Evolutionary conservation across 257 asterid genomes (phyloP).

Genomic region (Lavandula angustifolia): DNA sequence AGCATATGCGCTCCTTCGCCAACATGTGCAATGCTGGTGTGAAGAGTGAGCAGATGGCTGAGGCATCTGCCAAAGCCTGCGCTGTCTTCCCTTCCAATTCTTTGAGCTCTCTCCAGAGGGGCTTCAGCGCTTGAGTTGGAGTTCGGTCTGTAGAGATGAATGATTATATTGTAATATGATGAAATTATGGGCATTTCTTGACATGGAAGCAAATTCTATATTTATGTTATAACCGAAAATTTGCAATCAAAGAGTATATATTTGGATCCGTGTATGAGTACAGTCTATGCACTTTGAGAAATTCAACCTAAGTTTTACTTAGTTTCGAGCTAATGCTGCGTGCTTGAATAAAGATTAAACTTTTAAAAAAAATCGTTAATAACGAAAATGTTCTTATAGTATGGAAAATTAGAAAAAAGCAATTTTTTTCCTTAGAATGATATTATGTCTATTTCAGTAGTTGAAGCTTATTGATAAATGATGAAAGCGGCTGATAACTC

Average conservation of each 20-base stretch:
- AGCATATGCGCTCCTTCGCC: slow-evolving; percentile 90
- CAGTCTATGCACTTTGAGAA: too few species aligned
- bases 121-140: slow-evolving; percentile 79
- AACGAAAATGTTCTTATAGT: too few species aligned
- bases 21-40: slow-evolving; percentile 91
- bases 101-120: slow-evolving; percentile 78
- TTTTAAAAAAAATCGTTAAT: too few species aligned
- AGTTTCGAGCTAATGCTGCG: too few species aligned
- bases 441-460: too few species aligned
- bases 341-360: too few species aligned
- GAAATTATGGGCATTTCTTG: background rate
- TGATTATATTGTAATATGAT: slow-evolving; percentile 2
- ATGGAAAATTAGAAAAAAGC: too few species aligned
- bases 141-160: slow-evolving; percentile 18
- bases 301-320: too few species aligned
- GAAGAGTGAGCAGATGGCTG: slow-evolving; percentile 66
- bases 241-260: background rate
- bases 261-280: too few species aligned
- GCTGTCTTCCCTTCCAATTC: slow-evolving; percentile 59
- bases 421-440: too few species aligned
- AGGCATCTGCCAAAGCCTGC: slow-evolving; percentile 86
- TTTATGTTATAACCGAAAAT: background rate
- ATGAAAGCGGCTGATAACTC: too few species aligned
- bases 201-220: background rate
- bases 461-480: too few species aligned